Evolutionary conservation across 73 alveolate species (phyloP), one percentile per base, ranked within the genome.

Genomic region (Paraurostyla sp.): DNA sequence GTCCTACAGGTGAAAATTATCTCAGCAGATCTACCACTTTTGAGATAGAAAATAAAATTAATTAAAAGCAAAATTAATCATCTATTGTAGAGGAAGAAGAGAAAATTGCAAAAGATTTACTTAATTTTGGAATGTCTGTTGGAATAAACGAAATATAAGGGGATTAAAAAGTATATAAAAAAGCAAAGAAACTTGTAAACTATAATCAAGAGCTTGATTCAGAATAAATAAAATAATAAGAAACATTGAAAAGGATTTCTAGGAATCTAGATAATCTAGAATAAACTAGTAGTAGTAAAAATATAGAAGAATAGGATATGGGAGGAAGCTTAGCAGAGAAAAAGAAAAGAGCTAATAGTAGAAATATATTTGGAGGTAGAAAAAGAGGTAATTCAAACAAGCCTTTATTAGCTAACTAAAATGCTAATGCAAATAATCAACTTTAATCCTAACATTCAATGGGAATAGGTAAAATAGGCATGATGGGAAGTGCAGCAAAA

Each of bases 281-380:
- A 56, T 56, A 56, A 45, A 13, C 9, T 45, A 45, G 9, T 45
- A 56, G 73, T 16, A 23, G 33, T 56, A 22, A 23, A 13, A 56
- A 23, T 20, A 27, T 16, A 15, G 20, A 56, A 15, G 73, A 27
- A 56, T 7, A 56, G 9, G n/a, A 56, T 20, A 20, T 7, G 16
- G 7, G 33, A 62, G 80, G 30, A 25, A 11, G 27, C 51, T 7
- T 50, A 6, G n/a, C 57, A 46, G 18, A 46, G 13, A 16, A 62
- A 36, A 62, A 29, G 16, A 62, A 62, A 29, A 32, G 51, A 23
- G 80, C 51, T 4, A 62, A 62, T 36, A 62, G 51, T 62, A 62
- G 80, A 27, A 62, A 62, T 22, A 62, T 62, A 9, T 62, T 62
- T 27, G 80, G 80, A 15, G 80, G 80, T 23, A 62, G 30, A 6